Evolutionary conservation across 768 basidiomycete genomes (phyloP).

Genomic region (Cubamyces sp.): DNA sequence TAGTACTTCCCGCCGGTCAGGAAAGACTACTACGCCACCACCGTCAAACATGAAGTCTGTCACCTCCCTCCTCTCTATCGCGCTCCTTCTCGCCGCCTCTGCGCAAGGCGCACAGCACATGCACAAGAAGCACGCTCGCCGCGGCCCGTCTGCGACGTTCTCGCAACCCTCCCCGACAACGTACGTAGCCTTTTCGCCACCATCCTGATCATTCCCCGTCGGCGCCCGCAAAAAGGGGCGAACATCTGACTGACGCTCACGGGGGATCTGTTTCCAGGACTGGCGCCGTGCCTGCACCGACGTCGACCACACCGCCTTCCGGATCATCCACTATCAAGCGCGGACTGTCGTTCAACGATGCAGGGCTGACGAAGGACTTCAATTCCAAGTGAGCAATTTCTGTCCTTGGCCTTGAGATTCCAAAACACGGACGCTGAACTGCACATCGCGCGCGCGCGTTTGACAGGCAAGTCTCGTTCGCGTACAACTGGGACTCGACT

Average conservation of each 20-base stretch:
- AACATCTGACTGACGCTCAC: constrained; percentile 13
- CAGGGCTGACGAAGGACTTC: constrained; percentile 27
- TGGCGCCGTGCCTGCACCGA: constrained; percentile 12
- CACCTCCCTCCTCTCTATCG: constrained; percentile 29
- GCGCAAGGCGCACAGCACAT: constrained; percentile 28
- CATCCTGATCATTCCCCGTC: not conserved
- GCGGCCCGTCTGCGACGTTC: constrained; percentile 31
- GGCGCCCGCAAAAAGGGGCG: not conserved
- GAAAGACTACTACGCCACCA: constrained; percentile 7
- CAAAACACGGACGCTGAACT: too few species aligned
- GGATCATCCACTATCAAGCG: constrained; percentile 28
- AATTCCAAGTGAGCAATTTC: constrained; percentile 22
- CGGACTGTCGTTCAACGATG: constrained; percentile 37
- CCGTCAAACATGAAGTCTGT: constrained; percentile 31
- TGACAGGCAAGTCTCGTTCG: constrained; percentile 31
- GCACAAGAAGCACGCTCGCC: constrained; percentile 23
- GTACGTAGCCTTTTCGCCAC: constrained; percentile 7
- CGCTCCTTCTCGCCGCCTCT: constrained; percentile 29
- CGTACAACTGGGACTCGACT: constrained; percentile 35
- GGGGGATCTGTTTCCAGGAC: constrained; percentile 8
- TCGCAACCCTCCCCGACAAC: constrained; percentile 18
- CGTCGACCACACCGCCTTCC: constrained; percentile 1
- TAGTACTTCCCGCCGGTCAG: constrained; percentile 19
- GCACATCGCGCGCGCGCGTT: not conserved
- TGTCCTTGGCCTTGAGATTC: too few species aligned